Evolutionary conservation across 1,284 basidiomycete species (phyloP).

Genomic region (Acaromyces ingoldii): DNA sequence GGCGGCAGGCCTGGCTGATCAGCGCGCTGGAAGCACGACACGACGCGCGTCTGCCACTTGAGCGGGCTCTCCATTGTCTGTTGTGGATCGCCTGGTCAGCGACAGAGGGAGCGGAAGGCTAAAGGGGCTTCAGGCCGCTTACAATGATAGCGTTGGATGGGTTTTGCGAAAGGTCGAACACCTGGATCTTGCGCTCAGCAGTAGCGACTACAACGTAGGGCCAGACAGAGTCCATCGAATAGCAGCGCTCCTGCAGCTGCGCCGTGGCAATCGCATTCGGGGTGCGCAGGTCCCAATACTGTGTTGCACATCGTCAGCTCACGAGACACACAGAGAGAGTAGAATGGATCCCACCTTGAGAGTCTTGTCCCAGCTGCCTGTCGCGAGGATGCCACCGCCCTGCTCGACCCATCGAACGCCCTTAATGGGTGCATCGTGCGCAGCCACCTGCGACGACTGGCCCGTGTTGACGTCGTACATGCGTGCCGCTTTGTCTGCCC

Average conservation of each 20-base stretch:
- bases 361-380: constrained; percentile 88
- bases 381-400: constrained; percentile 66
- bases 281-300: constrained; percentile 87
- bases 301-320: constrained; percentile 30
- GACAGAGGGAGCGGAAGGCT: neutral
- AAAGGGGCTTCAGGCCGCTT: neutral
- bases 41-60: constrained; percentile 86
- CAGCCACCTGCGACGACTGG: constrained; percentile 62
- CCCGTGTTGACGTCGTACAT: constrained; percentile 76
- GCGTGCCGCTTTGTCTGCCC: constrained; percentile 75
- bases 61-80: constrained; percentile 50
- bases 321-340: too few species aligned
- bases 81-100: neutral
- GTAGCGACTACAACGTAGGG: constrained; percentile 91
- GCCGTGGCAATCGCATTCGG: constrained; percentile 70
- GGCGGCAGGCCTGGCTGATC: constrained; percentile 52
- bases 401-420: constrained; percentile 72
- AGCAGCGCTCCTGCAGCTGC: constrained; percentile 80
- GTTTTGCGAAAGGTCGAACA: constrained; percentile 73
- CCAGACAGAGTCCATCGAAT: constrained; percentile 72
- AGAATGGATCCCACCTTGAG: constrained; percentile 76
- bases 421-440: constrained; percentile 76
- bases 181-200: constrained; percentile 77
- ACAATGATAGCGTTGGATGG: constrained; percentile 57
- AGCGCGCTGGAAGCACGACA: constrained; percentile 75